These are phyloP conservation scores for Spatholobus suberectus DNA, from an alignment of 306 rosid species.

Conservation along the genomic window DNA sequence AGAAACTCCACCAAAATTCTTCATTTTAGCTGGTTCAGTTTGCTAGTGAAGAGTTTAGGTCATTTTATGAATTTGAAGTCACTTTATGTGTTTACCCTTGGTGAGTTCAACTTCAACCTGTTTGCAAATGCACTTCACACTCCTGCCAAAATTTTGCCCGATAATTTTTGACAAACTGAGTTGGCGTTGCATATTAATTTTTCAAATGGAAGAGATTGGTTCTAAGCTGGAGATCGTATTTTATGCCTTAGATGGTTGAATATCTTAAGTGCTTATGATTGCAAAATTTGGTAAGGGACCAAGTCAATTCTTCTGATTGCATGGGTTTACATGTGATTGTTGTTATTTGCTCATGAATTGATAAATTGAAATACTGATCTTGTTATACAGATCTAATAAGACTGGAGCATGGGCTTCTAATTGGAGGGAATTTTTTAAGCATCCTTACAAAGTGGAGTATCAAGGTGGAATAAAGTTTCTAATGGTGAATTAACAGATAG, in stretches of 20 bases:
- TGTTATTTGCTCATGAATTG: conserved; percentile 20
- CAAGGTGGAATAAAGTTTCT: conserved; percentile 29
- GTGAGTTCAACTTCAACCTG: not conserved
- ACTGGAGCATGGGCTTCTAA: conserved; percentile 22
- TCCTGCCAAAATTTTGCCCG: not conserved
- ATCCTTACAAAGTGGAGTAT: conserved; percentile 10
- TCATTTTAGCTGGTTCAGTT: conserved; percentile 1
- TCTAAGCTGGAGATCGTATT: conserved; percentile 1
- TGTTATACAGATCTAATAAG: conserved; percentile 33
- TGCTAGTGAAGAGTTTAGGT: conserved; percentile 17
- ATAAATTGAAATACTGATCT: conserved; percentile 32
- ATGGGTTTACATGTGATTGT: not conserved
- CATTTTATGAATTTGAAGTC: conserved; percentile 5
- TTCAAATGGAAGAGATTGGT: conserved; percentile 11
- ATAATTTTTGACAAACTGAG: conserved; percentile 1
- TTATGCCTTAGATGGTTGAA: conserved; percentile 12
- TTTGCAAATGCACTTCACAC: conserved; percentile 7
- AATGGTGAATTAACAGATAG: conserved; percentile 28
- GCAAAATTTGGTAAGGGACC: conserved; percentile 30
- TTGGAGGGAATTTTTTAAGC: conserved; percentile 25
- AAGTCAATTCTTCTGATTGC: conserved; percentile 28
- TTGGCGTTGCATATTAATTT: conserved; percentile 15
- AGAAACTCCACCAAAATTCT: conserved; percentile 17
- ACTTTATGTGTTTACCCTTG: not conserved
- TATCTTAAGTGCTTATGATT: not conserved